These are phyloP conservation scores for Candida manassasensis DNA, from an alignment of 805 yeast species.

Conservation along the genomic window DNA sequence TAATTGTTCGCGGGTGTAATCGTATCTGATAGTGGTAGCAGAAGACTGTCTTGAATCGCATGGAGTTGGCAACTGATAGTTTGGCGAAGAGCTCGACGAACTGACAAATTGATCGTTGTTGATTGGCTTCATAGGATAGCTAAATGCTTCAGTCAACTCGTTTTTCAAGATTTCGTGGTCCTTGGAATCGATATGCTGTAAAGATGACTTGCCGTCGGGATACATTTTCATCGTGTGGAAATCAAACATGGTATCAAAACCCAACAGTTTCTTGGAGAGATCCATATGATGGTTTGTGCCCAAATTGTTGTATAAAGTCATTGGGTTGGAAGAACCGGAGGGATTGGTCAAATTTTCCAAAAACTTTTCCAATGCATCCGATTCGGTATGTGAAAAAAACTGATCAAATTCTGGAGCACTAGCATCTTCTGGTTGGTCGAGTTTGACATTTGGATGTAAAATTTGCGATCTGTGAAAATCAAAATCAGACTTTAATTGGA, in stretches of 20 bases:
- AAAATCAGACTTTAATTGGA: neutral
- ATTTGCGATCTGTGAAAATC: constrained; percentile 6
- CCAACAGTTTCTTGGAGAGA: constrained; percentile 3
- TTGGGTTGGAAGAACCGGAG: constrained; percentile 20
- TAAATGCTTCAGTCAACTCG: constrained; percentile 31
- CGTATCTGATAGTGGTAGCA: constrained; percentile 7
- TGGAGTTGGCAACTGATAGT: constrained; percentile 29
- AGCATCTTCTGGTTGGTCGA: constrained; percentile 1
- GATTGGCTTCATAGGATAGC: constrained; percentile 15
- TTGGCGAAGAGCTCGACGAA: constrained; percentile 3
- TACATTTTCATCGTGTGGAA: constrained; percentile 26
- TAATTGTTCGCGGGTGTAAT: constrained; percentile 2
- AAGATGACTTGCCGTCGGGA: constrained; percentile 5
- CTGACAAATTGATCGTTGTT: neutral
- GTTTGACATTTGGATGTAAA: neutral
- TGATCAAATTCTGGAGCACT: constrained; percentile 22
- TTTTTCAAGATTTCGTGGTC: constrained; percentile 17
- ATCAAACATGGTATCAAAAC: constrained; percentile 17
- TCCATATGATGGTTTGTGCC: neutral
- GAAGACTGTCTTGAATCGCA: constrained; percentile 26
- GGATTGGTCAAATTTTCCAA: constrained; percentile 36
- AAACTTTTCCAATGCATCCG: constrained; percentile 36
- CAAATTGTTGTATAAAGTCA: constrained; percentile 24
- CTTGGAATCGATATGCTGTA: constrained; percentile 2
- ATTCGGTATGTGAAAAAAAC: constrained; percentile 33